phyloP scores from a whole-genome alignment of 2,329 filamentous ascomycete species.

The Pseudogymnoascus sp. region DNA sequence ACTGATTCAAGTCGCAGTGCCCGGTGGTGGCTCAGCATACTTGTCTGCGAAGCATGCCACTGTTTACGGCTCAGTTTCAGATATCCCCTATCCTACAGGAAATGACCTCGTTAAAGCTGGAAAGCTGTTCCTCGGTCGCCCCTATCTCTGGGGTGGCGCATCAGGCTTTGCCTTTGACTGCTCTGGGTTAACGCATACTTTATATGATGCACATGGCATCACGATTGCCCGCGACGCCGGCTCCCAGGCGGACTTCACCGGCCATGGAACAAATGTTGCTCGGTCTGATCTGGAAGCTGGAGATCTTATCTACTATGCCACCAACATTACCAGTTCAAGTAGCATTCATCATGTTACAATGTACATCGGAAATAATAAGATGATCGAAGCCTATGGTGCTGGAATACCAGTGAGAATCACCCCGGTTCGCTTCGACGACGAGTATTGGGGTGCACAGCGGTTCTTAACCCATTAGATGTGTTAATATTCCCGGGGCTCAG shows the following conservation, averaged over 20 bases:
- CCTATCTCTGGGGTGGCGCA: not conserved
- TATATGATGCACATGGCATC: not conserved
- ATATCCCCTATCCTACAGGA: not conserved
- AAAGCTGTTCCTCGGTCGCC: not conserved
- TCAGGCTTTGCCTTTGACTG: not conserved
- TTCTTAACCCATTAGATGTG: not conserved
- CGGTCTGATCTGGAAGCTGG: not conserved
- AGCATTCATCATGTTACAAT: not conserved
- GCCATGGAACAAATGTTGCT: not conserved
- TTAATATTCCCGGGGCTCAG: not conserved
- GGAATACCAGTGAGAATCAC: not conserved
- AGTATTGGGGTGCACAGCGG: not conserved
- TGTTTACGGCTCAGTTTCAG: not conserved
- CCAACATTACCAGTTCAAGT: not conserved
- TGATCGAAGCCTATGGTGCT: not conserved
- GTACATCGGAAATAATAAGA: not conserved
- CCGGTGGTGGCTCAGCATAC: not conserved
- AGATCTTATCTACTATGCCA: not conserved
- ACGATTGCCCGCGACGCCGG: not conserved
- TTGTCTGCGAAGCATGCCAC: not conserved
- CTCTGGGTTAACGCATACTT: not conserved
- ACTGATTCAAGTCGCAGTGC: not conserved
- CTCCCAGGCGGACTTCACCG: not conserved
- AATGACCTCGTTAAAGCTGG: not conserved
- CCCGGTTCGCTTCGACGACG: not conserved